Evolutionary conservation across 1,139 yeast species (phyloP), one percentile per base, ranked within the genome.

Genomic region (Yamadazyma friedrichii): DNA sequence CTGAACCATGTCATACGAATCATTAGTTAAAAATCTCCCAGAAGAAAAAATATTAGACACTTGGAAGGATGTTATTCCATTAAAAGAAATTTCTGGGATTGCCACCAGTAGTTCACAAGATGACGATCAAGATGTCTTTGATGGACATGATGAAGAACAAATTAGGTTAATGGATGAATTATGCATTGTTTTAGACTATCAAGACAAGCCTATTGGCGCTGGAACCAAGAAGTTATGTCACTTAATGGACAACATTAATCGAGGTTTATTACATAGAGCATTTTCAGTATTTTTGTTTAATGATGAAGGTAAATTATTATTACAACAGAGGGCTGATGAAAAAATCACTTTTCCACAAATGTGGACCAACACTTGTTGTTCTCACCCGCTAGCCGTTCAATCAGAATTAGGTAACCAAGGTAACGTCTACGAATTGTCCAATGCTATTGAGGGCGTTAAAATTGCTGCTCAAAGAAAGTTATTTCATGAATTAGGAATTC

Each of bases 361-460:
- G 84, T 93, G 99, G 99, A 93, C 99, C 33, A 93, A 93, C 62
- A 94, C 99, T 2, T 94, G 98, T 65, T 93, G 99, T 62, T 91
- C 98, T 0, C 99, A 93, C 63, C 99, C 99, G 5, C 72, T 93
- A 44, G 88, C 96, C 46, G 80, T 88, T 22, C 78, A 84, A 30
- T 70, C 80, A 31, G 99, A 93, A 64, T 69, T 89, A 57, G 97
- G 96, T 9, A 20, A 20, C 8, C 51, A 65, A 13, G 43, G 48
- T 15, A 54, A 59, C 44, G 13, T 55, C 46, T 17, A 75, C 48
- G 65, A 72, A 26, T 60, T 72, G 46, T 42, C 51, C 10, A 56
- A 53, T 33, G 86, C 95, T 15, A 71, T 93, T 9, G 64, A 65
- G 20, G 98, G 98, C 42, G 95, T 80, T 41, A 87, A 83, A 59